phyloP scores from a whole-genome alignment of 306 rosid genomes.

The Albizia julibrissin region DNA sequence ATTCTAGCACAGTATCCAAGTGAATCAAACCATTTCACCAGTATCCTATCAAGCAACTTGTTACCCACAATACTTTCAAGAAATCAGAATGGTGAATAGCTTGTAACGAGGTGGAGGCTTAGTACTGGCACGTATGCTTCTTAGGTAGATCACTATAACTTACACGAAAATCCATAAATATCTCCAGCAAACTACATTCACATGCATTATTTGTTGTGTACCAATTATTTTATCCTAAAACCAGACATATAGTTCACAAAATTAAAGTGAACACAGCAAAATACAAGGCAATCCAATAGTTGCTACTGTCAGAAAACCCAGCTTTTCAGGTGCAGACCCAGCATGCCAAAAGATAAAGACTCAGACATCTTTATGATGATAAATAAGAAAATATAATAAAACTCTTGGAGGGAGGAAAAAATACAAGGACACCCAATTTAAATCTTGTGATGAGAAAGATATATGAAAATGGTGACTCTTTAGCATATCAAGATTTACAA shows the following conservation, averaged over 20 bases:
- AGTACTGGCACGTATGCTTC: not conserved
- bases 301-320: constrained; percentile 29
- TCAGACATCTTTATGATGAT: not conserved
- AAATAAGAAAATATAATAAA: constrained; percentile 6
- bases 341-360: not conserved
- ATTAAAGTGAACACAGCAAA: constrained; percentile 20
- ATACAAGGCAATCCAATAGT: constrained; percentile 25
- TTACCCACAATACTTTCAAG: constrained; percentile 29
- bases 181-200: constrained; percentile 29
- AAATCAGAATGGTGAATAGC: constrained; percentile 23
- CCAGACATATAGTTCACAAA: constrained; percentile 10
- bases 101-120: constrained; percentile 22
- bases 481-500: not conserved
- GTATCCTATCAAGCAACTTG: constrained; percentile 37
- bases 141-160: constrained; percentile 32
- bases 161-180: constrained; percentile 34
- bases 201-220: constrained; percentile 27
- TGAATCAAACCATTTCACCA: constrained; percentile 36
- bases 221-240: constrained; percentile 23
- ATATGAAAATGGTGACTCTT: constrained; percentile 8
- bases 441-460: not conserved
- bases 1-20: constrained; percentile 21
- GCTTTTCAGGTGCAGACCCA: constrained; percentile 23
- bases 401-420: not conserved
- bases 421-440: constrained; percentile 20